These are phyloP conservation scores for Erucastrum elatum DNA, from an alignment of 345 rosid species.

Conservation along the genomic window DNA sequence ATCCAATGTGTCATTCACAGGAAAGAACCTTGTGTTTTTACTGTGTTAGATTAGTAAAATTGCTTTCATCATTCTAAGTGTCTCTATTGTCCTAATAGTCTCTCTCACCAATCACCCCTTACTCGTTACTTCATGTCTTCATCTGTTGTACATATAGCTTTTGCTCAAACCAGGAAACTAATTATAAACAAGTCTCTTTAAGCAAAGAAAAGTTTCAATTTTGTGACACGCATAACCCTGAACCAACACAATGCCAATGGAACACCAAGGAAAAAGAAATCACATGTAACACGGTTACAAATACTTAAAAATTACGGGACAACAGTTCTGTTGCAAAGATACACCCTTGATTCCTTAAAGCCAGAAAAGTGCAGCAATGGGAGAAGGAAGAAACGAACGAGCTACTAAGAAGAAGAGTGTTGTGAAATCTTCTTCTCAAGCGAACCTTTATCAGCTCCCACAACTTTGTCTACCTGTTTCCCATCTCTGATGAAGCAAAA, in stretches of 20 bases:
- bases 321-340: slow-evolving; percentile 5
- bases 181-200: background rate
- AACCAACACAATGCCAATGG: background rate
- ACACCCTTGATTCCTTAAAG: background rate
- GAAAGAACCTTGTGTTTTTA: too few species aligned
- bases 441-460: slow-evolving; percentile 77
- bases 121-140: background rate
- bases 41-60: too few species aligned
- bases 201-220: background rate
- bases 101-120: background rate
- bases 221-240: background rate
- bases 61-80: too few species aligned
- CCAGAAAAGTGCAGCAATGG: background rate
- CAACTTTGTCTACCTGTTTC: slow-evolving; percentile 79
- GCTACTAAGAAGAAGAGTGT: slow-evolving; percentile 43
- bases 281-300: slow-evolving; percentile 20
- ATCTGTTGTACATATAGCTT: background rate
- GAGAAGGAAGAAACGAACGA: background rate
- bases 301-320: slow-evolving; percentile 6
- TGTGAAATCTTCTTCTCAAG: slow-evolving; percentile 71
- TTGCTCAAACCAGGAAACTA: background rate
- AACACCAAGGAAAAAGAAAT: background rate
- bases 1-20: too few species aligned
- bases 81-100: too few species aligned
- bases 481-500: slow-evolving; percentile 72